These are phyloP conservation scores for Bryoglossum gracile DNA, from an alignment of 495 filamentous ascomycete genomes.

Conservation along the genomic window DNA sequence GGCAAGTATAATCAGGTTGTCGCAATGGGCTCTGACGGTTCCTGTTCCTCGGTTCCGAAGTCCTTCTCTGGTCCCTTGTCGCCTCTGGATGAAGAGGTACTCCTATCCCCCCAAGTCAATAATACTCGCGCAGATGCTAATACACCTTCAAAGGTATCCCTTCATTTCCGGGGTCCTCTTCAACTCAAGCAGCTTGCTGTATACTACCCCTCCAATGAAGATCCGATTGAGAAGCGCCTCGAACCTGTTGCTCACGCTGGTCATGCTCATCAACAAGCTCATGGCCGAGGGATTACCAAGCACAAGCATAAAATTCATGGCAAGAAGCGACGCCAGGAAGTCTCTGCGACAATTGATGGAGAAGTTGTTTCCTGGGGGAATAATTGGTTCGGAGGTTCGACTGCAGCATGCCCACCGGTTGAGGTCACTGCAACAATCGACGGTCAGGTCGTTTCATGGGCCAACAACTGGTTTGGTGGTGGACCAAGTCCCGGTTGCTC, in stretches of 20 bases:
- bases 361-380: constrained; percentile 57
- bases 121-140: background rate
- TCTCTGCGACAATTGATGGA: constrained; percentile 59
- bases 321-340: constrained; percentile 27
- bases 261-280: constrained; percentile 31
- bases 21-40: constrained; percentile 47
- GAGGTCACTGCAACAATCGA: constrained; percentile 55
- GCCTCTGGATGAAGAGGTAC: constrained; percentile 60
- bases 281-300: constrained; percentile 30
- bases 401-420: constrained; percentile 4
- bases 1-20: constrained; percentile 54
- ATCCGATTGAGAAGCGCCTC: constrained; percentile 26
- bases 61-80: constrained; percentile 50
- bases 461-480: constrained; percentile 51
- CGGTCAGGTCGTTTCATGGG: constrained; percentile 54
- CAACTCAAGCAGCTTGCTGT: constrained; percentile 55
- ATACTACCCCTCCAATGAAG: constrained; percentile 39
- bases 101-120: constrained; percentile 4
- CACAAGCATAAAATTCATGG: constrained; percentile 19
- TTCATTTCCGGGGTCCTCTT: constrained; percentile 65
- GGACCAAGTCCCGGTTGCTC: background rate
- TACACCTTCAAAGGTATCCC: constrained; percentile 43
- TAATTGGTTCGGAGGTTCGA: constrained; percentile 40
- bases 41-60: constrained; percentile 40
- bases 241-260: constrained; percentile 26